These are phyloP conservation scores for Juncus effusus DNA, from an alignment of 176 grass and related monocot genomes.

Conservation along the genomic window DNA sequence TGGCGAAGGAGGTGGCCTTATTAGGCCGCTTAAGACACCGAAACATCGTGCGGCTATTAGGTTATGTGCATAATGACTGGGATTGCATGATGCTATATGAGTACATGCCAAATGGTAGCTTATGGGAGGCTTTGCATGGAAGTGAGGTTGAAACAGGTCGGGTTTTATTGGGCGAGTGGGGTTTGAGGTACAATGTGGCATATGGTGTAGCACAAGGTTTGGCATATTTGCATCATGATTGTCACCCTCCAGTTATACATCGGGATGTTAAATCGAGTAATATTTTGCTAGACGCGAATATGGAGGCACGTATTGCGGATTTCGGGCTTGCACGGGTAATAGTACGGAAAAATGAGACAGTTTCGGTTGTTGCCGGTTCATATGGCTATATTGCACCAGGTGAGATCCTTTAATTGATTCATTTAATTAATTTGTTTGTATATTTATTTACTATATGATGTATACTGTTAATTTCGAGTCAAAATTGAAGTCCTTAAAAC, in stretches of 20 bases:
- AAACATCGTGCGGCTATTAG: constrained; percentile 86
- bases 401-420: constrained; percentile 11
- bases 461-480: too few species aligned
- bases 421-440: too few species aligned
- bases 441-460: too few species aligned
- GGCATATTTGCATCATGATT: constrained; percentile 92
- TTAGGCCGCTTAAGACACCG: constrained; percentile 76
- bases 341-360: constrained; percentile 39
- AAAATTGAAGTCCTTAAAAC: too few species aligned
- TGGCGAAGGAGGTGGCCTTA: constrained; percentile 61
- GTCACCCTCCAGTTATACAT: constrained; percentile 85
- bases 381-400: constrained; percentile 98
- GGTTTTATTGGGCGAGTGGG: constrained; percentile 64
- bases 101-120: constrained; percentile 94
- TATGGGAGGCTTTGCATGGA: constrained; percentile 90
- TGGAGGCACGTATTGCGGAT: constrained; percentile 81
- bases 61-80: constrained; percentile 65
- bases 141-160: constrained; percentile 20
- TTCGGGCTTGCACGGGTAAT: constrained; percentile 75
- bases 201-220: constrained; percentile 75
- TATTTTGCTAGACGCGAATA: constrained; percentile 72
- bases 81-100: constrained; percentile 96
- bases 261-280: constrained; percentile 97
- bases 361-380: constrained; percentile 80
- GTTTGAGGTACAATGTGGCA: constrained; percentile 78